Percentiles rank a stretch among this genome's conserved stretches.
Conservation (phyloP, 331 rosid genomes). For the Erythrophleum ivorense region DNA sequence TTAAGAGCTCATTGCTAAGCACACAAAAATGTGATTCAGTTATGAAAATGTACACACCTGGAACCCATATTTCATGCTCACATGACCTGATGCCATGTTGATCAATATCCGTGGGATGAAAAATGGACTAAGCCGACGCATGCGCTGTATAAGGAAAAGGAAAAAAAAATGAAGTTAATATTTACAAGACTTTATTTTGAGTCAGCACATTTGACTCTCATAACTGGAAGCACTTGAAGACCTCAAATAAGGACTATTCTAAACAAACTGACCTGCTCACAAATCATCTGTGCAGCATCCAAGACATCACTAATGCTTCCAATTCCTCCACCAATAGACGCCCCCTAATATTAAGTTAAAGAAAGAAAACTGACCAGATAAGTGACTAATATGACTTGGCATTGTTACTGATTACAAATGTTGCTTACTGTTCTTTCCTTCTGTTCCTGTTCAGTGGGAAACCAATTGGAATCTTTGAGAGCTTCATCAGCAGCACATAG, state of each 20-base stretch:
- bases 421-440: constrained; percentile 82
- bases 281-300: constrained; percentile 85
- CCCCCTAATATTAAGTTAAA: constrained; percentile 70
- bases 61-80: constrained; percentile 97
- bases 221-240: constrained; percentile 26
- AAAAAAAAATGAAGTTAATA: neutral
- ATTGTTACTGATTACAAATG: constrained; percentile 33
- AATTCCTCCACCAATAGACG: constrained; percentile 93
- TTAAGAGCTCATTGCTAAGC: constrained; percentile 28
- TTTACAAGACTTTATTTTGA: constrained; percentile 10
- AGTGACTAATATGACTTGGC: constrained; percentile 2
- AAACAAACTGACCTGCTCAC: constrained; percentile 72
- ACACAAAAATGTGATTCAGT: constrained; percentile 24
- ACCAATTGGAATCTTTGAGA: constrained; percentile 86
- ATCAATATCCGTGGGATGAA: constrained; percentile 91
- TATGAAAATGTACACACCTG: constrained; percentile 61
- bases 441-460: constrained; percentile 70
- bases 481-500: constrained; percentile 96
- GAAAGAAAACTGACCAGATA: constrained; percentile 25
- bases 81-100: constrained; percentile 98
- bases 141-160: constrained; percentile 55
- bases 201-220: constrained; percentile 28
- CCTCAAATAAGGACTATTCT: constrained; percentile 16
- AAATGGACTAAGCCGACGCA: constrained; percentile 97
- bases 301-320: constrained; percentile 88